phyloP scores from a whole-genome alignment of 1,284 basidiomycete species.

The Ceratobasidium theobromae region DNA sequence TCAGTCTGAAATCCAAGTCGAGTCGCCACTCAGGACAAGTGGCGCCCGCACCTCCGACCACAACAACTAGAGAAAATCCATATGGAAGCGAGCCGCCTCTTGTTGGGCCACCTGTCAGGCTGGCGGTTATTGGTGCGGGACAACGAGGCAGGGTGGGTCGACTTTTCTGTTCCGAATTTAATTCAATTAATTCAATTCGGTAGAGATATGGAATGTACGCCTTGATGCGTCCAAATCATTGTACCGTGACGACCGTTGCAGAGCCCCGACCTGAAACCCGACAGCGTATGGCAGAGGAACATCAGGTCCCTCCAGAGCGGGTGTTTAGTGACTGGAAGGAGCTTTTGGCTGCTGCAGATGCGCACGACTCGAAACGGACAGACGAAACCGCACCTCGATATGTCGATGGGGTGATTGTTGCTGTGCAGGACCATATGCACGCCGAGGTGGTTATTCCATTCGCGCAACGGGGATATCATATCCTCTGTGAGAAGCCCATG shows the following conservation, averaged over 20 bases:
- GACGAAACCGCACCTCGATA: slow-evolving; percentile 53
- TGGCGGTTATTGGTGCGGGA: slow-evolving; percentile 71
- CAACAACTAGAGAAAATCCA: not conserved
- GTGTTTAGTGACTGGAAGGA: slow-evolving; percentile 74
- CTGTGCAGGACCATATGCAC: slow-evolving; percentile 78
- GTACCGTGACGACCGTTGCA: slow-evolving; percentile 78
- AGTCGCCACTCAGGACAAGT: not conserved
- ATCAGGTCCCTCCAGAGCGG: slow-evolving; percentile 62
- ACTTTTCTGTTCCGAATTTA: not conserved
- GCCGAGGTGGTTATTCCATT: slow-evolving; percentile 71
- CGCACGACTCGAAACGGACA: slow-evolving; percentile 55
- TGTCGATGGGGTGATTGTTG: slow-evolving; percentile 76
- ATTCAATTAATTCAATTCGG: not conserved
- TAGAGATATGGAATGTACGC: slow-evolving; percentile 71
- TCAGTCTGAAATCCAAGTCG: not conserved
- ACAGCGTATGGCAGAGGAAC: slow-evolving; percentile 54
- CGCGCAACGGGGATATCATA: slow-evolving; percentile 77
- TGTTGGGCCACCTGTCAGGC: slow-evolving; percentile 45
- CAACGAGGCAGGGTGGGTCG: slow-evolving; percentile 66
- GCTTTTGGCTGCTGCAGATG: slow-evolving; percentile 57
- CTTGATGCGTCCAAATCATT: slow-evolving; percentile 57
- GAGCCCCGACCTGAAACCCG: slow-evolving; percentile 74
- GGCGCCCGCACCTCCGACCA: not conserved
- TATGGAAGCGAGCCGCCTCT: slow-evolving; percentile 6
- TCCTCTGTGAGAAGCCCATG: slow-evolving; percentile 90